Evolutionary conservation across 2,329 filamentous ascomycete genomes (phyloP).

Genomic region (Pezicula neosporulosa): DNA sequence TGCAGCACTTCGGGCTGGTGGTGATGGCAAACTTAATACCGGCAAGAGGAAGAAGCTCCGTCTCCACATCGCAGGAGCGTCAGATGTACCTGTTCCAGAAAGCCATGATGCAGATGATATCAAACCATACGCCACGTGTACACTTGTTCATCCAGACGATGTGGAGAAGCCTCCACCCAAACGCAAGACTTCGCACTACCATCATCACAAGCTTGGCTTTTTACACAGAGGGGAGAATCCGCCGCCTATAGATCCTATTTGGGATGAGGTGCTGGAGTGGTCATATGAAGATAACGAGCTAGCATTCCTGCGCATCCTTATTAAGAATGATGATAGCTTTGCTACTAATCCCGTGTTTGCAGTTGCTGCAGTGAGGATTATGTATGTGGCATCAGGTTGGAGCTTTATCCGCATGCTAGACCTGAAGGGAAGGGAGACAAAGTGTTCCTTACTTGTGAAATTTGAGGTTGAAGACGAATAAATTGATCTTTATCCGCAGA

Average conservation of each 20-base stretch:
- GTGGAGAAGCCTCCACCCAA: slow-evolving; percentile 48
- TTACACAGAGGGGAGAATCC: slow-evolving; percentile 58
- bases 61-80: slow-evolving; percentile 59
- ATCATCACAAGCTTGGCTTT: slow-evolving; percentile 54
- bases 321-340: slow-evolving; percentile 66
- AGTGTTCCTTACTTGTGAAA: slow-evolving; percentile 56
- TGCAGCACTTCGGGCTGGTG: slow-evolving; percentile 51
- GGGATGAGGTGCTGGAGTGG: slow-evolving; percentile 66
- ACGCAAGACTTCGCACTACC: slow-evolving; percentile 59
- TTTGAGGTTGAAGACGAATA: slow-evolving; percentile 50
- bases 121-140: slow-evolving; percentile 64
- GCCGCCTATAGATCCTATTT: slow-evolving; percentile 56
- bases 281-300: slow-evolving; percentile 65
- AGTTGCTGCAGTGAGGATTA: slow-evolving; percentile 55
- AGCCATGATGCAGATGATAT: slow-evolving; percentile 49
- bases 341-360: slow-evolving; percentile 59
- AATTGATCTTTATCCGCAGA: not conserved
- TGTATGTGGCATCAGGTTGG: slow-evolving; percentile 56
- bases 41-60: slow-evolving; percentile 45
- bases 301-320: slow-evolving; percentile 58
- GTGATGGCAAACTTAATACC: slow-evolving; percentile 44
- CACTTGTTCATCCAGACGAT: slow-evolving; percentile 55
- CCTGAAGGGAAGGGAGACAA: slow-evolving; percentile 60
- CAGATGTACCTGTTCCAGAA: slow-evolving; percentile 52
- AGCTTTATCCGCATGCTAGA: slow-evolving; percentile 63